Conservation (phyloP, 1,284 basidiomycete genomes). For the Pyrrhoderma lamaoense region DNA sequence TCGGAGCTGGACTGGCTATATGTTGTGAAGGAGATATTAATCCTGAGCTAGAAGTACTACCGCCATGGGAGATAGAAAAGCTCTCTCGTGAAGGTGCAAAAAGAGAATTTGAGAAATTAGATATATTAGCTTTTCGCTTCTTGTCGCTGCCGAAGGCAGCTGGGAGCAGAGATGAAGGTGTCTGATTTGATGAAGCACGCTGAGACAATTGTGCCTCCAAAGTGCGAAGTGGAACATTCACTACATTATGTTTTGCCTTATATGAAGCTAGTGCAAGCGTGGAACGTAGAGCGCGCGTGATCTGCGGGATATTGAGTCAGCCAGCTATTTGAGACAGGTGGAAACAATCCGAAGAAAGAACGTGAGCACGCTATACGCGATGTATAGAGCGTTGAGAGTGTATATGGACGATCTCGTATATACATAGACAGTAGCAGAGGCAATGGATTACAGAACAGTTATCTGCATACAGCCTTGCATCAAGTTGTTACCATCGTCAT, state of each 20-base stretch:
- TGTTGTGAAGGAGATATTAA: slow-evolving; percentile 30
- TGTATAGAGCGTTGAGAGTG: slow-evolving; percentile 6
- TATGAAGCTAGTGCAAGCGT: slow-evolving; percentile 73
- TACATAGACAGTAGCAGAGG: too few species aligned
- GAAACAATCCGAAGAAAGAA: slow-evolving; percentile 10
- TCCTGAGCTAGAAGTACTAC: slow-evolving; percentile 25
- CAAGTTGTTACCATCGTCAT: neutral
- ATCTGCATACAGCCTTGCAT: too few species aligned
- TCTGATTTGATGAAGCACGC: slow-evolving; percentile 39
- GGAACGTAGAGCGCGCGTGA: slow-evolving; percentile 67
- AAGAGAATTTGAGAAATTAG: slow-evolving; percentile 35
- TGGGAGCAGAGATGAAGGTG: slow-evolving; percentile 18
- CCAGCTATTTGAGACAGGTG: slow-evolving; percentile 13
- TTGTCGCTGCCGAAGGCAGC: slow-evolving; percentile 28
- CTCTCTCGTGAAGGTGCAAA: neutral
- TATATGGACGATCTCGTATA: neutral
- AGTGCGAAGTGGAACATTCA: slow-evolving; percentile 56
- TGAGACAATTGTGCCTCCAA: slow-evolving; percentile 53
- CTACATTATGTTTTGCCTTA: slow-evolving; percentile 67
- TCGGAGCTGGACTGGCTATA: slow-evolving; percentile 45
- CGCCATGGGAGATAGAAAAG: slow-evolving; percentile 13
- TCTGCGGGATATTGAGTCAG: slow-evolving; percentile 36
- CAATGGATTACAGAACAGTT: too few species aligned
- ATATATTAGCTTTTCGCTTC: slow-evolving; percentile 43
- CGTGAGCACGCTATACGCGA: slow-evolving; percentile 2